These are phyloP conservation scores for Plasmodium berghei DNA, from an alignment of 169 alveolate genomes.

Conservation along the genomic window DNA sequence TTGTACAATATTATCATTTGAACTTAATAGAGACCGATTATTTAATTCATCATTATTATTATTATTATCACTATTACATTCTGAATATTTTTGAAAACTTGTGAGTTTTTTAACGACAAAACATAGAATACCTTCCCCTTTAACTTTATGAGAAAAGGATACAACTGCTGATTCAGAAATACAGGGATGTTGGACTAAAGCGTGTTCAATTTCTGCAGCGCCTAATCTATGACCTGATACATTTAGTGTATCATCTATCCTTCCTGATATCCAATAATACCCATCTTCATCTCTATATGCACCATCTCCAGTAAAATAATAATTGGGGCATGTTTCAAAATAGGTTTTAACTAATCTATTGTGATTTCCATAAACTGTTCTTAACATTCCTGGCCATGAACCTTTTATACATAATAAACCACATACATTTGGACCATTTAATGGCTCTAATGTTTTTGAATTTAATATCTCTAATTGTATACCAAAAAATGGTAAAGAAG, in stretches of 20 bases:
- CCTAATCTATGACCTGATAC: slow-evolving; percentile 95
- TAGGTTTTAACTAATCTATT: slow-evolving; percentile 87
- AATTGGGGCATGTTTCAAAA: slow-evolving; percentile 89
- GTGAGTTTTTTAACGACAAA: slow-evolving; percentile 89
- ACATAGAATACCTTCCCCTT: slow-evolving; percentile 94
- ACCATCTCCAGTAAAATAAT: slow-evolving; percentile 97
- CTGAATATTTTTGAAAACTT: slow-evolving; percentile 17
- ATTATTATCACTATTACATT: slow-evolving; percentile 37
- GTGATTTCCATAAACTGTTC: slow-evolving; percentile 93
- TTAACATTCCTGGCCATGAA: slow-evolving; percentile 94
- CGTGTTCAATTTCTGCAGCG: slow-evolving; percentile 95
- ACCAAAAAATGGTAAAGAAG: slow-evolving; percentile 91
- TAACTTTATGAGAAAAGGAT: slow-evolving; percentile 93
- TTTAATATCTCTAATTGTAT: slow-evolving; percentile 91
- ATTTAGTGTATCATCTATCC: slow-evolving; percentile 97
- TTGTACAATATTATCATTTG: background rate
- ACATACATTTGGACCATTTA: slow-evolving; percentile 83
- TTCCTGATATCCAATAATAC: slow-evolving; percentile 95
- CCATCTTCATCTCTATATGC: slow-evolving; percentile 96
- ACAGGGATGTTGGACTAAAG: slow-evolving; percentile 88
- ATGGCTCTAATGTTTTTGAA: slow-evolving; percentile 90
- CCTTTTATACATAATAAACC: slow-evolving; percentile 91
- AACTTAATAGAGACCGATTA: background rate
- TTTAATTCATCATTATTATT: slow-evolving; percentile 41
- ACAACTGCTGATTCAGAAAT: slow-evolving; percentile 95